A percentile compares a stretch with the other conserved stretches of the same genome.
Evolutionary conservation across 768 basidiomycete species (phyloP).

Genomic region (Lyophyllum shimeji): DNA sequence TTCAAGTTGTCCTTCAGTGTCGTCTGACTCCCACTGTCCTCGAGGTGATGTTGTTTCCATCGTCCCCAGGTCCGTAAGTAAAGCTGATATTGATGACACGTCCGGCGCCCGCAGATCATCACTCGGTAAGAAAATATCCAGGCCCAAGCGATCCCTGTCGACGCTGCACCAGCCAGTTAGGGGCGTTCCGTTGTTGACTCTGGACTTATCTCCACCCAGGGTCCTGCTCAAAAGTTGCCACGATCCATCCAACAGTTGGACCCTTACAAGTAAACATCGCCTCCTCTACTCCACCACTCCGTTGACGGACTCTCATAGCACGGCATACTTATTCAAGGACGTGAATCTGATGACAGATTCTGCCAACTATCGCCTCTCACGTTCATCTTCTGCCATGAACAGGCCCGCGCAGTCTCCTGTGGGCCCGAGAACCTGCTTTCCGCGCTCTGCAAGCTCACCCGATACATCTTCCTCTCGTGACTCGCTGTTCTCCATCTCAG

Average conservation of each 20-base stretch:
- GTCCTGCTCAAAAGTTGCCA: conserved; percentile 9
- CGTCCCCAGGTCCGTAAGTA: not conserved
- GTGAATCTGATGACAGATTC: conserved; percentile 32
- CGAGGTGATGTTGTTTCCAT: not conserved
- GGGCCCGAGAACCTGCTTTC: conserved; percentile 21
- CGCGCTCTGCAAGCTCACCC: conserved; percentile 4
- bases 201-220: not conserved
- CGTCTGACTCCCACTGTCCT: not conserved
- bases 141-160: not conserved
- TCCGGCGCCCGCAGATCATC: not conserved
- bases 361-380: conserved; percentile 18
- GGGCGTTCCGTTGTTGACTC: too few relatives aligned
- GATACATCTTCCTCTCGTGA: conserved; percentile 15
- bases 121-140: not conserved
- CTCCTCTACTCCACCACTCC: not conserved
- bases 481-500: conserved; percentile 13
- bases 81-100: not conserved
- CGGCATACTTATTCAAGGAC: not conserved
- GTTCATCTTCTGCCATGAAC: conserved; percentile 13
- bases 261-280: too few relatives aligned
- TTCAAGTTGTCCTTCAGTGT: not conserved
- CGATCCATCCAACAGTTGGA: conserved; percentile 2
- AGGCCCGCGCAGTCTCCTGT: conserved; percentile 19
- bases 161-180: too few relatives aligned
- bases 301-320: not conserved